Conservation (phyloP, 108 stramenopile genomes). For the Schizochytrium sp. region DNA sequence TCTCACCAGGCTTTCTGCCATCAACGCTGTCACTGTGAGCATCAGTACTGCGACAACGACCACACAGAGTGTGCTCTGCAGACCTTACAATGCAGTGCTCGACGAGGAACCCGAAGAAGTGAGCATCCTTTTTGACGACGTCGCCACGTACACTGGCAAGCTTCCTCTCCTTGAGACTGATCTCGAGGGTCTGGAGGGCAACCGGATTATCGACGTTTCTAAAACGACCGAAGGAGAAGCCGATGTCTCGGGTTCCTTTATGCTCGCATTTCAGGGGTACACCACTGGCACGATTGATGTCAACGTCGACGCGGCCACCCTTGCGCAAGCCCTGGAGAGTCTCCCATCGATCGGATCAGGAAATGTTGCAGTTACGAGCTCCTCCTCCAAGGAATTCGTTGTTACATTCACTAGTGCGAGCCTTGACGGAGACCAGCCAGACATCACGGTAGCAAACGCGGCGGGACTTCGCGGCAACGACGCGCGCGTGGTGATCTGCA, state of each 20-base stretch:
- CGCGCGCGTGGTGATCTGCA: neutral
- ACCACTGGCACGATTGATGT: conserved; percentile 41
- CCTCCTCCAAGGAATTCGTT: conserved; percentile 35
- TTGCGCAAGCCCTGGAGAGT: conserved; percentile 48
- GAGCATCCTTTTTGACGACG: neutral
- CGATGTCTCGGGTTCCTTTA: conserved; percentile 44
- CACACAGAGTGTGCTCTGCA: neutral
- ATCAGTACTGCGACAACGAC: neutral
- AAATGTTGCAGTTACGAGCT: neutral
- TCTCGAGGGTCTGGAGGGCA: conserved; percentile 38
- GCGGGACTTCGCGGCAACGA: neutral
- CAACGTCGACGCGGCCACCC: conserved; percentile 21
- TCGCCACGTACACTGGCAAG: neutral
- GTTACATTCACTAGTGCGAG: conserved; percentile 56
- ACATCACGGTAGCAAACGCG: conserved; percentile 40
- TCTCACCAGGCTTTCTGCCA: neutral
- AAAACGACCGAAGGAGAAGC: conserved; percentile 35
- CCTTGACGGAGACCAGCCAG: conserved; percentile 64
- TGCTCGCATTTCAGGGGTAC: conserved; percentile 58
- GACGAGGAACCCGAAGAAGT: neutral
- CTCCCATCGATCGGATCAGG: conserved; percentile 53
- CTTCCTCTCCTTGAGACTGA: conserved; percentile 32
- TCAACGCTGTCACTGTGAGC: neutral
- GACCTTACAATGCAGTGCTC: neutral
- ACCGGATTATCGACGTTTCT: conserved; percentile 21